A percentile compares a stretch with the other conserved stretches of the same genome.
Evolutionary conservation across 257 asterid genomes (phyloP).

Genomic region (Forsythia viridissima): DNA sequence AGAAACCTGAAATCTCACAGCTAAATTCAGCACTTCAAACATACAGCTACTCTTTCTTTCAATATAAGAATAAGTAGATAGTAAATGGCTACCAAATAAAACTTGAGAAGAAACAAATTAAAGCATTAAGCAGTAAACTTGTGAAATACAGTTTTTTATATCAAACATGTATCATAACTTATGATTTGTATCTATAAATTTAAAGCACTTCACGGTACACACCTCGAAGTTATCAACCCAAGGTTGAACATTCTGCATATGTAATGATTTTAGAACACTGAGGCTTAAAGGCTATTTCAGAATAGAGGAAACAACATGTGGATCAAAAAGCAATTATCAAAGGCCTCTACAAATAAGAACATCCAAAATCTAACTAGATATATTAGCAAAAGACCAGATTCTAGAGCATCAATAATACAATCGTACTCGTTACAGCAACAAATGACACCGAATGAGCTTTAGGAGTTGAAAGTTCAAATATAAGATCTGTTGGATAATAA

Average conservation of each 20-base stretch:
- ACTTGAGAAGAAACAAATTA: neutral
- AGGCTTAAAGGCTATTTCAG: slow-evolving; percentile 26
- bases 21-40: neutral
- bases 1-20: too few species aligned
- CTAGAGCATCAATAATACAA: too few species aligned
- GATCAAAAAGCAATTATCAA: slow-evolving; percentile 4
- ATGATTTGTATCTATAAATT: slow-evolving; percentile 26
- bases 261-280: slow-evolving; percentile 15
- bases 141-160: neutral
- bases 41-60: neutral
- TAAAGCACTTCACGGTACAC: slow-evolving; percentile 36
- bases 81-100: neutral
- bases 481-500: too few species aligned
- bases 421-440: too few species aligned
- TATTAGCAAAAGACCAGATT: slow-evolving; percentile 13
- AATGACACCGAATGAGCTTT: too few species aligned
- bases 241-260: slow-evolving; percentile 29
- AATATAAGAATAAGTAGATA: neutral
- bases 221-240: slow-evolving; percentile 19
- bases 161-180: slow-evolving; percentile 3
- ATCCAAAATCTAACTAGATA: slow-evolving; percentile 17
- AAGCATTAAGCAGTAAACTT: neutral
- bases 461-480: too few species aligned
- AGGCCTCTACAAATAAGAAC: slow-evolving; percentile 3
- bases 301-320: slow-evolving; percentile 19